phyloP scores from a whole-genome alignment of 2,329 filamentous ascomycete species.

The Fonsecaea pedrosoi region DNA sequence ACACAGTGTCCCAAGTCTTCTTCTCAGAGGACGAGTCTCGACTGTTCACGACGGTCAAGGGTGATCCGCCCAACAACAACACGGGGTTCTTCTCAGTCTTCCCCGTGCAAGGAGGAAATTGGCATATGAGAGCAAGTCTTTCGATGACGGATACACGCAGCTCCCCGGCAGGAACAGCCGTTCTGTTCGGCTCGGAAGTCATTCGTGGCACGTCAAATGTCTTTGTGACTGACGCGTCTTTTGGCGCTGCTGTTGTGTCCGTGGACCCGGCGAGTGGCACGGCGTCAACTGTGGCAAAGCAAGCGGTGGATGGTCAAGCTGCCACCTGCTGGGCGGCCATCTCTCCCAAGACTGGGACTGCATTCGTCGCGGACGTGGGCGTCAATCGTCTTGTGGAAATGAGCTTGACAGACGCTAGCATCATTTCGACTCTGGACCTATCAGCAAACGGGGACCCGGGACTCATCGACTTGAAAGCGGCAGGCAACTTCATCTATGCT shows the following conservation, averaged over 20 bases:
- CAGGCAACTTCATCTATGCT: constrained; percentile 64
- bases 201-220: constrained; percentile 56
- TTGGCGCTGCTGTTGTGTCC: constrained; percentile 61
- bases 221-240: constrained; percentile 65
- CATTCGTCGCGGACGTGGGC: constrained; percentile 65
- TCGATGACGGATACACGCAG: constrained; percentile 44
- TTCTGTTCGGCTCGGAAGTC: constrained; percentile 61
- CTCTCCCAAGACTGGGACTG: constrained; percentile 56
- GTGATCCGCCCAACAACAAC: constrained; percentile 61
- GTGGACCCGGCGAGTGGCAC: constrained; percentile 46
- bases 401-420: constrained; percentile 56
- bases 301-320: constrained; percentile 56
- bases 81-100: constrained; percentile 64
- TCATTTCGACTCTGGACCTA: constrained; percentile 55
- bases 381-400: constrained; percentile 64
- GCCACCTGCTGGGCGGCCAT: constrained; percentile 67
- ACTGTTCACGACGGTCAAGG: constrained; percentile 67
- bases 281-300: constrained; percentile 47
- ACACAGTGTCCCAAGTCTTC: constrained; percentile 67
- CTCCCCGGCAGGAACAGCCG: constrained; percentile 62
- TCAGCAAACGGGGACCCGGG: constrained; percentile 58
- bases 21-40: constrained; percentile 62
- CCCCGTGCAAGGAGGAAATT: constrained; percentile 46
- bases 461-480: constrained; percentile 61
- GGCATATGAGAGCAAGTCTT: constrained; percentile 21